Conservation (phyloP, 305 asterid genomes). For the Rubia tinctorum region DNA sequence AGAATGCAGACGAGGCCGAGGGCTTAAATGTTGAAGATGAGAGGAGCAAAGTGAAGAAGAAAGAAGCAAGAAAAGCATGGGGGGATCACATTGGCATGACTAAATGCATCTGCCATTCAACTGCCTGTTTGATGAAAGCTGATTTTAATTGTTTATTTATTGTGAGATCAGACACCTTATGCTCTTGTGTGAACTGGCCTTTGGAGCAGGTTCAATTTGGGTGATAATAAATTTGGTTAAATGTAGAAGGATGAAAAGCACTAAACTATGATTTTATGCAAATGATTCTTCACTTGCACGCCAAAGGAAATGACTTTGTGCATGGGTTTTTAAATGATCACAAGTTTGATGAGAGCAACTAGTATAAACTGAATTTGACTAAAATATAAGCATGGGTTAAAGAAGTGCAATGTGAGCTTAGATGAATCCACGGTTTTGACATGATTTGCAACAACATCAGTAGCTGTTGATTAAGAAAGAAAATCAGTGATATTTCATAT, state of each 20-base stretch:
- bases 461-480: not conserved
- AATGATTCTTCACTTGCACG: constrained; percentile 8
- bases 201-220: constrained; percentile 55
- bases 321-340: constrained; percentile 23
- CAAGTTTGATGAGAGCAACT: constrained; percentile 27
- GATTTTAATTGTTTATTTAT: constrained; percentile 13
- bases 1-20: constrained; percentile 11
- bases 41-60: constrained; percentile 36
- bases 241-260: constrained; percentile 32
- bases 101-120: constrained; percentile 39
- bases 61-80: constrained; percentile 49
- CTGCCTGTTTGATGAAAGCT: constrained; percentile 11
- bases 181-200: constrained; percentile 36
- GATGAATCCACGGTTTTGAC: constrained; percentile 17
- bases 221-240: constrained; percentile 63
- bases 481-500: not conserved
- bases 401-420: constrained; percentile 4
- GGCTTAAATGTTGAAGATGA: constrained; percentile 20
- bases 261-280: constrained; percentile 5
- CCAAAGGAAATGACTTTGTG: constrained; percentile 22
- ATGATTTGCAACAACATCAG: constrained; percentile 14
- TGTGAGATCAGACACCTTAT: constrained; percentile 13
- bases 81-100: constrained; percentile 52
- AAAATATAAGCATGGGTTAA: constrained; percentile 3
- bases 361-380: constrained; percentile 26